Percentiles rank a stretch among this genome's conserved stretches.
phyloP scores from a whole-genome alignment of 1,284 basidiomycete genomes.

The Rugosomyces carneus region DNA sequence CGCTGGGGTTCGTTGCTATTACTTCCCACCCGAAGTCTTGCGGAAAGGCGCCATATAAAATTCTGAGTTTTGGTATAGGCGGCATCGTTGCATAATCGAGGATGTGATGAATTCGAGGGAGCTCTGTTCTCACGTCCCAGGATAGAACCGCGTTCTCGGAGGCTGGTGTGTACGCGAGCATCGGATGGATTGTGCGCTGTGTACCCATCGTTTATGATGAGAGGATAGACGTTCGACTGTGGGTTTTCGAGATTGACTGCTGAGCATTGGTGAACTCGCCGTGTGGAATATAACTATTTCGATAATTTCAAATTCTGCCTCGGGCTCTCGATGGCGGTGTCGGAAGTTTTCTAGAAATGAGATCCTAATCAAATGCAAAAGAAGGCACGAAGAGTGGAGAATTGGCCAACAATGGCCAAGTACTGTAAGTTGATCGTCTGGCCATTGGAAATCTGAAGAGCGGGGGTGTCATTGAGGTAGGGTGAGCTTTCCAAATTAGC shows the following conservation, averaged over 20 bases:
- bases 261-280: neutral
- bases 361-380: too few species aligned
- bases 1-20: constrained; percentile 29
- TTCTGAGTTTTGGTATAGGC: constrained; percentile 27
- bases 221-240: too few species aligned
- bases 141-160: too few species aligned
- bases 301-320: neutral
- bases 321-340: neutral
- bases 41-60: constrained; percentile 42
- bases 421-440: too few species aligned
- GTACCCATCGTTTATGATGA: too few species aligned
- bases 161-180: neutral
- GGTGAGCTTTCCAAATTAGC: too few species aligned
- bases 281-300: neutral
- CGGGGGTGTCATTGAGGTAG: too few species aligned
- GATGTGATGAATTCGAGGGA: neutral
- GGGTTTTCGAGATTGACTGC: neutral
- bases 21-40: constrained; percentile 34
- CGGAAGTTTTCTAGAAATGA: too few species aligned
- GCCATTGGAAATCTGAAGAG: too few species aligned
- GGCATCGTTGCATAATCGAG: constrained; percentile 36
- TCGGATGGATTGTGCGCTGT: neutral
- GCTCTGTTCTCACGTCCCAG: neutral
- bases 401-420: too few species aligned
- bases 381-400: too few species aligned